Conservation (phyloP, 169 alveolate genomes). For the Cryptosporidium ubiquitum region DNA sequence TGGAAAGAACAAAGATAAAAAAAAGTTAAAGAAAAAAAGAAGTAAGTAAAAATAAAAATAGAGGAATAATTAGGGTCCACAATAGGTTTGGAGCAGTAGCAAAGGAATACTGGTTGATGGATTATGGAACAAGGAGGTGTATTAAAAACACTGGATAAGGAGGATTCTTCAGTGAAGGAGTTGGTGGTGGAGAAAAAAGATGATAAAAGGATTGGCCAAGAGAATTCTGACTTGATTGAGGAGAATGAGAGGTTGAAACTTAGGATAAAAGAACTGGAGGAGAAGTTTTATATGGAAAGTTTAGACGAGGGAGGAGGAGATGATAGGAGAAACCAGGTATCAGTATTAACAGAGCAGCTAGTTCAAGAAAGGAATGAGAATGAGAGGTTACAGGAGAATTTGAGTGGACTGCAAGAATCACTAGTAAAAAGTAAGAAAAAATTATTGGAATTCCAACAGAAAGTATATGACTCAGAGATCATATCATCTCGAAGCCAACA, state of each 20-base stretch:
- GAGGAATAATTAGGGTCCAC: neutral
- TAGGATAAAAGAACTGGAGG: neutral
- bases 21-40: neutral
- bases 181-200: neutral
- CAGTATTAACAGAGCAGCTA: constrained; percentile 33
- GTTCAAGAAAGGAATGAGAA: constrained; percentile 61
- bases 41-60: neutral
- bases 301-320: neutral
- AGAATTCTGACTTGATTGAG: neutral
- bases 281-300: neutral
- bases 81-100: neutral
- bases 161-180: constrained; percentile 5
- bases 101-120: constrained; percentile 10
- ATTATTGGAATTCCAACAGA: constrained; percentile 36
- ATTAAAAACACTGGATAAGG: constrained; percentile 2
- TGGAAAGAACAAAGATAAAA: neutral
- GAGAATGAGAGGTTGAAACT: neutral
- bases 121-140: constrained; percentile 39
- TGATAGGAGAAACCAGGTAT: constrained; percentile 27
- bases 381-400: constrained; percentile 54
- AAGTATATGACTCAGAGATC: constrained; percentile 67
- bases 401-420: constrained; percentile 41
- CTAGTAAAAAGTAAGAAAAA: constrained; percentile 44
- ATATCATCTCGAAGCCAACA: constrained; percentile 46
- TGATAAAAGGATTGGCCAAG: neutral